Base-by-base conservation (phyloP, 768 basidiomycete genomes). In the Leccinum pellstonianum region DNA sequence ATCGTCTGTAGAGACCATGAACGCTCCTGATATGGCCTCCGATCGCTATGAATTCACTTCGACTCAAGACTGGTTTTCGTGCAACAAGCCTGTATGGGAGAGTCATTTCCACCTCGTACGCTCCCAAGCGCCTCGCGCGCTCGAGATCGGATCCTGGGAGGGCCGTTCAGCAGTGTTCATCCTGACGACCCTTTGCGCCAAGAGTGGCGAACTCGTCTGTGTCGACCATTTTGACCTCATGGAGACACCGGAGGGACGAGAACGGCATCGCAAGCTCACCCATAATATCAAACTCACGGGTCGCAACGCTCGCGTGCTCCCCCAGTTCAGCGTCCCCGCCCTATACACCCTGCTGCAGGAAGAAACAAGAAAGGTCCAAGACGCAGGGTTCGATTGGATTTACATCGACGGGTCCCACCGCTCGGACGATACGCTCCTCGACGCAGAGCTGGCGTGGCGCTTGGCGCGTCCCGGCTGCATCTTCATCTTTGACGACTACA, bases 101-200 rank as follows among this genome's bases (percentile, higher is more conserved):
- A n/a, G 57, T 12, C 71, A 82, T 38, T 76, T 83, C 57, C 70
- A 74, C 11, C 68, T 75, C 31, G 66, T 84, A 56, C 29, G 31
- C 1, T 70, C 80, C 15, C 47, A 70, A 11, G 63, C 65, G 1
- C 83, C 85, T 11, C 78, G 83, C 17, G 78, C 73, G 2, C 78
- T 85, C 14, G 85, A 85, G 66, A 81, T 86, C 15, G 83, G 85
- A 8, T 83, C 81, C 17, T 86, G 83, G 83, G 85, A 85, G 68
- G 85, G 83, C n/a, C 79, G 84, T 38, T 86, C 85, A 0, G 84
- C 82, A 23, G 78, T 83, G 25, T 85, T 83, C 70, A 73, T 84
- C 53, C 71, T 83, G 35, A 76, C 67, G n/a, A 75, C 78, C 31
- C 77, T 85, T 50, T 82, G 81, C 68, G 67, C 68, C 11, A 57